Evolutionary conservation across 805 yeast species (phyloP).

Genomic region (Spathaspora sp.): DNA sequence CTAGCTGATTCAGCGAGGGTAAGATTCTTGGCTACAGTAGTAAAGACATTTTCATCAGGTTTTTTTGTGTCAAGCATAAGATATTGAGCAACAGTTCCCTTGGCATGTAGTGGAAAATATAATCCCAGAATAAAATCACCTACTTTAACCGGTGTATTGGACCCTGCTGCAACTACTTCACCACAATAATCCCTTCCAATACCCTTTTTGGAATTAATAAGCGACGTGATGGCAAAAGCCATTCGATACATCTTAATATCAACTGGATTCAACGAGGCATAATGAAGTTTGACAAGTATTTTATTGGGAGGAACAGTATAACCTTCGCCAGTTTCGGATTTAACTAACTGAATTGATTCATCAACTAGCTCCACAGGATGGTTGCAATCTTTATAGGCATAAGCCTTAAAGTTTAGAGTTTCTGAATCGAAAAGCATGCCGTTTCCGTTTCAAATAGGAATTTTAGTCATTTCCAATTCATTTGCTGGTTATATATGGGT

Average conservation of each 20-base stretch:
- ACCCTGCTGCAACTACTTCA: slow-evolving; percentile 27
- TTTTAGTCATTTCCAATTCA: no score
- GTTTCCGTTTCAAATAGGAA: neutral
- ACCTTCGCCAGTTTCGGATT: slow-evolving; percentile 9
- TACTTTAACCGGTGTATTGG: slow-evolving; percentile 16
- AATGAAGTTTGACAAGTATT: slow-evolving; percentile 27
- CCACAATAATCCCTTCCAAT: slow-evolving; percentile 34
- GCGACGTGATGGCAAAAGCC: slow-evolving; percentile 4
- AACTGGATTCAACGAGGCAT: slow-evolving; percentile 33
- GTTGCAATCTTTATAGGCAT: slow-evolving; percentile 11
- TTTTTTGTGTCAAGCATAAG: slow-evolving; percentile 32
- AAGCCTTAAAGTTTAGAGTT: slow-evolving; percentile 14
- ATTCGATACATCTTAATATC: slow-evolving; percentile 21
- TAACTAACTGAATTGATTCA: slow-evolving; percentile 7
- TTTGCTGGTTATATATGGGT: no score
- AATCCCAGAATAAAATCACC: slow-evolving; percentile 31
- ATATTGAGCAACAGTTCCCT: slow-evolving; percentile 49
- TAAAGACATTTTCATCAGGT: slow-evolving; percentile 12
- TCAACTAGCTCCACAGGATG: slow-evolving; percentile 11
- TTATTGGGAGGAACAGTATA: slow-evolving; percentile 13
- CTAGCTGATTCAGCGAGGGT: slow-evolving; percentile 59
- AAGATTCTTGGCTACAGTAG: slow-evolving; percentile 42
- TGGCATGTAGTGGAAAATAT: slow-evolving; percentile 12
- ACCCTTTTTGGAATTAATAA: slow-evolving; percentile 14
- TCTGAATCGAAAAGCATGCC: slow-evolving; percentile 11